phyloP scores from a whole-genome alignment of 495 filamentous ascomycete species.

The Bacidia rubella region DNA sequence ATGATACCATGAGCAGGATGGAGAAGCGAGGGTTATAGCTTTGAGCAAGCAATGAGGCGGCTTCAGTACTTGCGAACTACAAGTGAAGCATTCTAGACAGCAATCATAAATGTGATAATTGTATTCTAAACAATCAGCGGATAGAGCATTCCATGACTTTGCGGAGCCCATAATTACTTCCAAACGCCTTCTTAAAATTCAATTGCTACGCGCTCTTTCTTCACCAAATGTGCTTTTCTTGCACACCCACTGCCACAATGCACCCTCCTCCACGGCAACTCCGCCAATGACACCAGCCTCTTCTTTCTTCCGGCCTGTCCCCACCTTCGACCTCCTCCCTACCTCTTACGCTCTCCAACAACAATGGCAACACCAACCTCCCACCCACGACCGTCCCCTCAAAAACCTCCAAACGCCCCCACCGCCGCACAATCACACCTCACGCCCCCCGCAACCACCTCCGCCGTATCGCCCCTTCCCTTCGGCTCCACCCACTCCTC shows the following conservation, averaged over 20 bases:
- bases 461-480: neutral
- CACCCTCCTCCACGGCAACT: neutral
- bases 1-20: neutral
- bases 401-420: slow-evolving; percentile 6
- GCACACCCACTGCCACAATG: too few species aligned
- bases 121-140: neutral
- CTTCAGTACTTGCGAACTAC: neutral
- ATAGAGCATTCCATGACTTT: neutral
- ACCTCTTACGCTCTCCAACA: neutral
- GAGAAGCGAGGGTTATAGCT: neutral
- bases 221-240: too few species aligned
- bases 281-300: neutral
- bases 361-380: slow-evolving; percentile 14
- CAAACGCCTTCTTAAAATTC: neutral
- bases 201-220: too few species aligned
- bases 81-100: too few species aligned
- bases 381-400: slow-evolving; percentile 5
- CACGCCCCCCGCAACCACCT: slow-evolving; percentile 7
- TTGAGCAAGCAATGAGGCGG: neutral
- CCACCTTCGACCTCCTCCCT: neutral
- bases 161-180: neutral
- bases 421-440: slow-evolving; percentile 6
- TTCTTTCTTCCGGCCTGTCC: neutral
- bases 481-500: neutral
- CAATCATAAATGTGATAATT: neutral